Base-by-base conservation (phyloP, 2,329 filamentous ascomycete genomes). In the Erysiphe pulchra region DNA sequence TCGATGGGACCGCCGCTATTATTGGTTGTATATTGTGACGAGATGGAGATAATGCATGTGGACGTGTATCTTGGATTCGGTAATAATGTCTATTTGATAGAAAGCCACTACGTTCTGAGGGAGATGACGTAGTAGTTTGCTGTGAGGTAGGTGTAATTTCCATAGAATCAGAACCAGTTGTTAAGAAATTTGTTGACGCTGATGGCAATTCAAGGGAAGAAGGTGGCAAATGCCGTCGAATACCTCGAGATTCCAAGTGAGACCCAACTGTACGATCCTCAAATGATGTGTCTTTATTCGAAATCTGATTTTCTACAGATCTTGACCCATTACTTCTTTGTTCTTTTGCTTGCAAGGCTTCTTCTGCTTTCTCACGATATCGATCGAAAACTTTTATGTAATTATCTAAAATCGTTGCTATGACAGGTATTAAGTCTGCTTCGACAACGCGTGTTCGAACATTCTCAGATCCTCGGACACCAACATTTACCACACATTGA, bases 401-500 rank as follows among this genome's bases (percentile, higher is more conserved):
- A 63, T 95, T 95, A 64, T 94, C 85, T 49, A 98, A 75, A 46
- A 98, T 93, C 42, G 90, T 95, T 46, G 90, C 90, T 56, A 98
- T 94, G 55, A 98, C 90, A 2, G 90, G 90, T 4, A 98, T 90
- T 82, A 98, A 94, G 62, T 98, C 90, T 50, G 90, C 90, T 64
- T 98, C 90, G 45, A 98, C 90, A 2, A 98, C 87, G 52, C 90
- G 73, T 47, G 90, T 95, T 54, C 90, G 75, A 48, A 98, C 90
- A 53, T 75, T 77, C 65, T 98, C 90, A 12, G 90, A 94, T 49
- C 90, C 90, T 54, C 90, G 75, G 49, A 98, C 87, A 47, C 90
- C 90, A 58, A 98, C 95, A 62, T 98, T 98, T 60, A 98, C 90
- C 52, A 95, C 86, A 61, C 90, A 98, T 63, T 95, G 90, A 62